Conservation (phyloP, 306 rosid genomes). For the Calophaca sinica region DNA sequence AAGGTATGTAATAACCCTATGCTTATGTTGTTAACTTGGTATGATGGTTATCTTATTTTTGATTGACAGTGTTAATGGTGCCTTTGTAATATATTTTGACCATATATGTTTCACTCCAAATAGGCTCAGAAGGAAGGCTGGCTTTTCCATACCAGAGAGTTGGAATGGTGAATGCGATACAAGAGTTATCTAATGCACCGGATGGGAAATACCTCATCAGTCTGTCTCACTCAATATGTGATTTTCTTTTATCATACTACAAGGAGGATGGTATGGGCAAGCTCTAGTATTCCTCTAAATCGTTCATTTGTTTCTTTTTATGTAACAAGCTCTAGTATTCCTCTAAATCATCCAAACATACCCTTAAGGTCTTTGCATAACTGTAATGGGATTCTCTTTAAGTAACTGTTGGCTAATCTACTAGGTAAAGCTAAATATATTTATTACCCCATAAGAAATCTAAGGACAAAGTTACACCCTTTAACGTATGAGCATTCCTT, state of each 20-base stretch:
- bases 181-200: slow-evolving; percentile 79
- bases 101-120: slow-evolving; percentile 40
- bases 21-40: slow-evolving; percentile 18
- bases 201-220: slow-evolving; percentile 74
- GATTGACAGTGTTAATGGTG: slow-evolving; percentile 23
- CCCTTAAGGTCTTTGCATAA: neutral
- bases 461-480: slow-evolving; percentile 20
- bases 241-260: slow-evolving; percentile 79
- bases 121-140: slow-evolving; percentile 97
- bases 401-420: neutral
- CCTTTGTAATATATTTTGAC: slow-evolving; percentile 44
- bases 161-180: slow-evolving; percentile 85
- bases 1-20: slow-evolving; percentile 60
- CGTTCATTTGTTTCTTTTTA: neutral
- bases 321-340: slow-evolving; percentile 2
- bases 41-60: slow-evolving; percentile 37
- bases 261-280: slow-evolving; percentile 77
- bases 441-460: neutral
- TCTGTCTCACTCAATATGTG: slow-evolving; percentile 67
- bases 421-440: neutral
- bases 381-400: neutral
- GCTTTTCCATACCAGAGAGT: slow-evolving; percentile 93
- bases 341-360: neutral
- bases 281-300: slow-evolving; percentile 15
- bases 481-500: slow-evolving; percentile 8